These are phyloP conservation scores for Cylindricascospora bacillispora DNA, from an alignment of 1,139 yeast species.

Conservation along the genomic window DNA sequence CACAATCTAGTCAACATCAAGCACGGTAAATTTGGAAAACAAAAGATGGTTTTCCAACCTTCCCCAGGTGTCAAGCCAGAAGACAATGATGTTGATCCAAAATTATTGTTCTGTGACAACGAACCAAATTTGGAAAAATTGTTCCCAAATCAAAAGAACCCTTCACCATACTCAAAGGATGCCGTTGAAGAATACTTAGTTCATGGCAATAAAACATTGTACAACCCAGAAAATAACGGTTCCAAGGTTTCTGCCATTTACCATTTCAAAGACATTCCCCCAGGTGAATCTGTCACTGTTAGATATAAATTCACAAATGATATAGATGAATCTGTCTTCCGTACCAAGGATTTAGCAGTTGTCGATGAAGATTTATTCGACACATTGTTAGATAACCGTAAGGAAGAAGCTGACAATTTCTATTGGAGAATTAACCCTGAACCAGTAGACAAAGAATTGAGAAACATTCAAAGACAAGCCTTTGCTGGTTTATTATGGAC, in stretches of 20 bases:
- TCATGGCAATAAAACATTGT: constrained; percentile 45
- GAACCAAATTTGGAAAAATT: constrained; percentile 63
- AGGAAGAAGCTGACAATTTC: constrained; percentile 83
- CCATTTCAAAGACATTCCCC: constrained; percentile 63
- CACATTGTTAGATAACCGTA: constrained; percentile 52
- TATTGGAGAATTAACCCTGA: constrained; percentile 80
- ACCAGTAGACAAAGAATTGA: constrained; percentile 67
- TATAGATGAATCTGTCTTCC: constrained; percentile 8
- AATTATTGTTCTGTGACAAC: constrained; percentile 70
- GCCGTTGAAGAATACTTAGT: constrained; percentile 78
- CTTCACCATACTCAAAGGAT: constrained; percentile 54
- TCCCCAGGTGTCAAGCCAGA: constrained; percentile 44
- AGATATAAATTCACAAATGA: constrained; percentile 52
- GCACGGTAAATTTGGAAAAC: constrained; percentile 60
- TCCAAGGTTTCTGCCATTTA: constrained; percentile 73
- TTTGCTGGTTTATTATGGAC: constrained; percentile 90
- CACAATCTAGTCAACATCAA: constrained; percentile 38
- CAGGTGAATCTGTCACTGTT: constrained; percentile 80
- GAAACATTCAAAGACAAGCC: constrained; percentile 84
- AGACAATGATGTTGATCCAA: constrained; percentile 45
- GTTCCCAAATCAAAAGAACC: constrained; percentile 46
- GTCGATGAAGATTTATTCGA: constrained; percentile 71
- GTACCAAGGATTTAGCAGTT: constrained; percentile 27
- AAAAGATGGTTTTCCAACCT: constrained; percentile 64
- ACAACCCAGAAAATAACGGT: constrained; percentile 52